Evolutionary conservation across 2,329 filamentous ascomycete species (phyloP).

Genomic region (Metarhizium humberi): DNA sequence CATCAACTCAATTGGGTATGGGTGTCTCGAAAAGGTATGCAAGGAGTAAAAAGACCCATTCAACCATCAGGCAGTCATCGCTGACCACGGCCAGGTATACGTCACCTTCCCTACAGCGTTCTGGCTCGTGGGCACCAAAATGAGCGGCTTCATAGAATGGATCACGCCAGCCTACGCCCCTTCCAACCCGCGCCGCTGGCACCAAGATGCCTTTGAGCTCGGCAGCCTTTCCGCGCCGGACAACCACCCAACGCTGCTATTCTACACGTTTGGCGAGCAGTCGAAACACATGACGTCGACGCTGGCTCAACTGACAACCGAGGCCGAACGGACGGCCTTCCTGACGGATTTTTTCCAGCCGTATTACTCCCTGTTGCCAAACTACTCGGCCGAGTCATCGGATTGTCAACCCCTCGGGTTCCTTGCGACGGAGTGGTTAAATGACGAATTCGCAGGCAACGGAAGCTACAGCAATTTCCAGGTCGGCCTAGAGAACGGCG

Average conservation of each 20-base stretch:
- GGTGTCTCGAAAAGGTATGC: conserved; percentile 58
- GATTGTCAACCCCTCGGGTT: conserved; percentile 54
- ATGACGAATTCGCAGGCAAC: conserved; percentile 69
- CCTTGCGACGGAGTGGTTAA: conserved; percentile 68
- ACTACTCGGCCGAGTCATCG: conserved; percentile 45
- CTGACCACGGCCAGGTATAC: conserved; percentile 31
- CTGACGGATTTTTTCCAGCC: conserved; percentile 63
- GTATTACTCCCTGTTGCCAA: conserved; percentile 67
- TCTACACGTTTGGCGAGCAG: conserved; percentile 65
- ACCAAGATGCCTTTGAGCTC: conserved; percentile 69
- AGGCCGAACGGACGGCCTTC: conserved; percentile 39
- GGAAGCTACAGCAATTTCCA: conserved; percentile 86
- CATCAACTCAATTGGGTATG: conserved; percentile 58
- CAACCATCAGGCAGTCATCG: too few relatives aligned
- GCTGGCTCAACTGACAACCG: conserved; percentile 30
- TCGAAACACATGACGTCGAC: conserved; percentile 42
- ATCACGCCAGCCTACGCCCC: conserved; percentile 59
- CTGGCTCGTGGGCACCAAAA: conserved; percentile 46
- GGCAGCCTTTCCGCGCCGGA: conserved; percentile 49
- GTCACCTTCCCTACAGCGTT: conserved; percentile 68
- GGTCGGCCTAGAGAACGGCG: conserved; percentile 59
- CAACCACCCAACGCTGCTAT: conserved; percentile 74
- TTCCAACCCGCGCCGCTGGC: conserved; percentile 57
- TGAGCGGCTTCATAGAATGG: conserved; percentile 68
- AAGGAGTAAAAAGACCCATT: neutral